Evolutionary conservation across 2,329 filamentous ascomycete genomes (phyloP).

Genomic region (Cytospora mali): DNA sequence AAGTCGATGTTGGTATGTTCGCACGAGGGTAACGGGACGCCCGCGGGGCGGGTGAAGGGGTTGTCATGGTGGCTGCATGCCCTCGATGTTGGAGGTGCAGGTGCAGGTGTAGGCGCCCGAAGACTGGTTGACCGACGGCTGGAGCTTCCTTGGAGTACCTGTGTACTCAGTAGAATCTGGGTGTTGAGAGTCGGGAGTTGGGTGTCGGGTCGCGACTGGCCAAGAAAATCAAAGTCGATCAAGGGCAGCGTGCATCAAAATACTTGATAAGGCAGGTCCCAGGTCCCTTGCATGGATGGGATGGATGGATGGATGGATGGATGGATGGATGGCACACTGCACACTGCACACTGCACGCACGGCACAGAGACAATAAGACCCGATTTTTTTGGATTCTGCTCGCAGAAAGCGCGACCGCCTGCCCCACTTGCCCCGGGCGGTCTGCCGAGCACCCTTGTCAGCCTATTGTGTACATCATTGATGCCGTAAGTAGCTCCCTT

Average conservation of each 20-base stretch:
- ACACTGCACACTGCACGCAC: too few species aligned
- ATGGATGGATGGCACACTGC: too few species aligned
- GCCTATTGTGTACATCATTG: too few species aligned
- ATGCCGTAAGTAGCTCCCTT: too few species aligned
- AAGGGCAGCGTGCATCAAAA: conserved; percentile 10
- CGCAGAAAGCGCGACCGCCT: conserved; percentile 27
- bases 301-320: too few species aligned
- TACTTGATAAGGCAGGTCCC: conserved; percentile 11
- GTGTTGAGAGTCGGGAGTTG: not conserved
- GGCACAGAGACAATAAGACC: conserved; percentile 7
- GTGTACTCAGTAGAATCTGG: not conserved
- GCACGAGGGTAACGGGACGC: conserved; percentile 27
- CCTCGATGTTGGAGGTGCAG: not conserved
- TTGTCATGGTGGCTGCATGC: conserved; percentile 22
- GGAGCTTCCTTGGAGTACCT: not conserved
- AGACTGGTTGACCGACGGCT: not conserved
- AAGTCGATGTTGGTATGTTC: conserved; percentile 18
- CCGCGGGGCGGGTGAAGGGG: conserved; percentile 26
- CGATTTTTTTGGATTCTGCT: conserved; percentile 19
- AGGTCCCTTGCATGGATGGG: conserved; percentile 20
- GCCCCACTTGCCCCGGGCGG: conserved; percentile 5
- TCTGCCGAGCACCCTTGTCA: not conserved
- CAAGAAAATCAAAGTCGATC: conserved; percentile 14
- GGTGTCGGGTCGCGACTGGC: conserved; percentile 5
- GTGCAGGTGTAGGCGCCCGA: not conserved